Conservation (phyloP, 306 rosid species). For the Trifolium subterraneum region DNA sequence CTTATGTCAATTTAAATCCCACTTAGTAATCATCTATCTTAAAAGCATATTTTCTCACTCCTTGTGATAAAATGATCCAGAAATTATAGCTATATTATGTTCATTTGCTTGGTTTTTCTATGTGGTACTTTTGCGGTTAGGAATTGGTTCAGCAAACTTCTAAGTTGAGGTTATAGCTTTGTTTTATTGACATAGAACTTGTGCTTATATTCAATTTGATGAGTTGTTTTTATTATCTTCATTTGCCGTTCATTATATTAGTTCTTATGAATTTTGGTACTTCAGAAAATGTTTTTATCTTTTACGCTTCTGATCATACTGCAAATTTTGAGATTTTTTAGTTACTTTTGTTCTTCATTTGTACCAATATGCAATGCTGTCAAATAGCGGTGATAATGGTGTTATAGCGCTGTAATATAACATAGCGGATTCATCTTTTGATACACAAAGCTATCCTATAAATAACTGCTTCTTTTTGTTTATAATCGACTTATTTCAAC, state of each 20-base stretch:
- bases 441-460: neutral
- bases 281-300: conserved; percentile 4
- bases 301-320: neutral
- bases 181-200: conserved; percentile 3
- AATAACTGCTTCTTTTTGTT: neutral
- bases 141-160: conserved; percentile 2
- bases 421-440: too few species aligned
- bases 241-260: too few species aligned
- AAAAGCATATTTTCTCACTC: too few species aligned
- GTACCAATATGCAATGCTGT: neutral
- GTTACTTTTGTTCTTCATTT: conserved; percentile 17
- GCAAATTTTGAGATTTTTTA: neutral
- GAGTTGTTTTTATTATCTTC: conserved; percentile 20
- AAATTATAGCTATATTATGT: neutral
- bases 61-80: too few species aligned
- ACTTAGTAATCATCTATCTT: too few species aligned
- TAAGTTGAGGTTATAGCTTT: conserved; percentile 7
- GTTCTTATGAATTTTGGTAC: conserved; percentile 3
- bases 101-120: conserved; percentile 10
- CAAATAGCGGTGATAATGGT: too few species aligned
- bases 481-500: neutral
- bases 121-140: neutral
- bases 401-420: too few species aligned
- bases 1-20: too few species aligned
- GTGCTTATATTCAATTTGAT: conserved; percentile 3